phyloP scores from a whole-genome alignment of 2,329 filamentous ascomycete genomes.

The Colletotrichum sp. region DNA sequence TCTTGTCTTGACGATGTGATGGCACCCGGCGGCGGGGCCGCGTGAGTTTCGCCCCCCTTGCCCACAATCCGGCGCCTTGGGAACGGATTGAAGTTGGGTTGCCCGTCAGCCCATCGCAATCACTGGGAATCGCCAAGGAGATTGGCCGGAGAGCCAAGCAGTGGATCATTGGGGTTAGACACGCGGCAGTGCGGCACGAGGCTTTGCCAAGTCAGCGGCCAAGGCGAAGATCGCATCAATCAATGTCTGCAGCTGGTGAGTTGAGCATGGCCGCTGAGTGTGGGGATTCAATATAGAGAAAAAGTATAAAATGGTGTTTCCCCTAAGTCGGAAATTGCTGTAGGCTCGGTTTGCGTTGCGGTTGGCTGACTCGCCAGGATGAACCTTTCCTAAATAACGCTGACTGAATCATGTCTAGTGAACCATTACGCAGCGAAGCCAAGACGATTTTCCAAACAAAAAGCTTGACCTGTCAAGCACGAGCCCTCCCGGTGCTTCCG shows the following conservation, averaged over 20 bases:
- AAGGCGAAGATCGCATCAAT: background rate
- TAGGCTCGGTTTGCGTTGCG: background rate
- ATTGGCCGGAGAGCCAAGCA: background rate
- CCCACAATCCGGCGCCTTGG: background rate
- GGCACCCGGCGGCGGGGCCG: background rate
- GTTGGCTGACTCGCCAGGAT: background rate
- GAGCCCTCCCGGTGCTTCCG: background rate
- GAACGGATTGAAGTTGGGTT: background rate
- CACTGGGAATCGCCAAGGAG: background rate
- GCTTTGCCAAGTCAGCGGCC: background rate
- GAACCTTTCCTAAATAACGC: background rate
- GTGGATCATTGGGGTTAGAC: background rate
- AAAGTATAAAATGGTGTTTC: constrained; percentile 6
- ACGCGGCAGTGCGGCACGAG: constrained; percentile 3
- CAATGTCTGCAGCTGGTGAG: background rate
- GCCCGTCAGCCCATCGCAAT: background rate
- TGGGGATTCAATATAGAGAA: background rate
- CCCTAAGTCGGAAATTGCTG: constrained; percentile 1
- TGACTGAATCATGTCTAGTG: background rate
- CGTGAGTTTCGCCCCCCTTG: background rate
- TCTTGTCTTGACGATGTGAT: background rate
- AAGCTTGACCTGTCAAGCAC: background rate
- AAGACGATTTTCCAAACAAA: constrained; percentile 1
- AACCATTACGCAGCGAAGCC: background rate
- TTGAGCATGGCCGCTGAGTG: background rate